Conservation (phyloP, 2,329 filamentous ascomycete species). For the Dactylonectria estremocensis region DNA sequence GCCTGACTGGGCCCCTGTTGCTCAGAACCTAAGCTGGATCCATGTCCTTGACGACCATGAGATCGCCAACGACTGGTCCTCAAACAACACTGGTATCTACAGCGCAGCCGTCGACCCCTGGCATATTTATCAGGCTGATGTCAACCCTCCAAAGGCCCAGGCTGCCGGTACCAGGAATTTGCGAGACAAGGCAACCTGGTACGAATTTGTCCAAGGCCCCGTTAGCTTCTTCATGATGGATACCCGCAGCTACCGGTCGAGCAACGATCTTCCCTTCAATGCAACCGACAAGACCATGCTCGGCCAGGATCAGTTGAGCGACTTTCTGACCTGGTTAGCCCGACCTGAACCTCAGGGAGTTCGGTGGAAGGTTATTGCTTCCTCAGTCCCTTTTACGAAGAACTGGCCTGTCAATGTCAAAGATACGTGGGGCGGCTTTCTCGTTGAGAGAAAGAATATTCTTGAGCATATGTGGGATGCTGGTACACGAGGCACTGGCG, state of each 20-base stretch:
- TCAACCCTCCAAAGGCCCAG: conserved; percentile 83
- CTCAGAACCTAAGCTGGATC: conserved; percentile 92
- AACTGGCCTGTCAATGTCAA: conserved; percentile 93
- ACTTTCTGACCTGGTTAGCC: conserved; percentile 83
- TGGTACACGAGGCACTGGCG: conserved; percentile 80
- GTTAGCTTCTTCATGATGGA: conserved; percentile 96
- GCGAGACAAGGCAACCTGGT: conserved; percentile 80
- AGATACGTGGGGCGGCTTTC: conserved; percentile 96
- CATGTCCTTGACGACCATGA: conserved; percentile 98
- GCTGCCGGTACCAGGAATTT: conserved; percentile 59
- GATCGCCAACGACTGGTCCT: conserved; percentile 93
- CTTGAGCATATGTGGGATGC: conserved; percentile 95
- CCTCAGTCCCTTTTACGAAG: conserved; percentile 95
- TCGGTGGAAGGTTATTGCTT: conserved; percentile 94
- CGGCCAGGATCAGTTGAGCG: conserved; percentile 81
- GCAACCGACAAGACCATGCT: conserved; percentile 87
- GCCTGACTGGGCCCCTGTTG: conserved; percentile 86
- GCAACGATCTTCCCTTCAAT: conserved; percentile 71
- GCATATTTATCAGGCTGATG: conserved; percentile 85
- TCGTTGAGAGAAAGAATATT: conserved; percentile 82
- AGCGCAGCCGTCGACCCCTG: conserved; percentile 86
- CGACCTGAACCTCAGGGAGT: conserved; percentile 82
- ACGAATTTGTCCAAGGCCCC: conserved; percentile 89
- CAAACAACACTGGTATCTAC: conserved; percentile 86
- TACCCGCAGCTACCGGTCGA: conserved; percentile 88